These are phyloP conservation scores for Leucosporidium yakuticum DNA, from an alignment of 768 basidiomycete genomes.

Conservation along the genomic window DNA sequence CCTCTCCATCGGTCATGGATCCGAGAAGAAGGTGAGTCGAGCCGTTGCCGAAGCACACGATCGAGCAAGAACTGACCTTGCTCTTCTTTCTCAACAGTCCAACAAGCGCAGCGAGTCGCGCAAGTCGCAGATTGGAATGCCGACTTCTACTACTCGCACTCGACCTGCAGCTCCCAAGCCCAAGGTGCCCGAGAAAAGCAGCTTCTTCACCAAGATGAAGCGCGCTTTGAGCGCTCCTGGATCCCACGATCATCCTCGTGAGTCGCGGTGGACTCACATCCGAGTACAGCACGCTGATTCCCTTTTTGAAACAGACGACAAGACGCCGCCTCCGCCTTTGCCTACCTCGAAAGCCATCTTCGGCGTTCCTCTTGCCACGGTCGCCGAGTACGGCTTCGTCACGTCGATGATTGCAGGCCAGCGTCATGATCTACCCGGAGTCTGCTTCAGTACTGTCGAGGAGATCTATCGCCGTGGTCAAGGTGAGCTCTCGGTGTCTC, in stretches of 20 bases:
- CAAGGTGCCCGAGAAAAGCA: slow-evolving; percentile 2
- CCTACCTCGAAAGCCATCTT: slow-evolving; percentile 20
- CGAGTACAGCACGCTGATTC: not conserved
- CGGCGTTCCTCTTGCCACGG: slow-evolving; percentile 12
- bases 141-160: not conserved
- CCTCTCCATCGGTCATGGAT: slow-evolving; percentile 14
- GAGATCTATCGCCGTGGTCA: slow-evolving; percentile 50
- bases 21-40: slow-evolving; percentile 11
- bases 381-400: slow-evolving; percentile 30
- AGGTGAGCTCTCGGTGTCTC: slow-evolving; percentile 34
- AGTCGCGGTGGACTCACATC: too few species aligned
- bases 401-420: slow-evolving; percentile 31
- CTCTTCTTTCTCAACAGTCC: not conserved
- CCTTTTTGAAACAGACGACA: not conserved
- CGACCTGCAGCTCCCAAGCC: not conserved
- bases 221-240: slow-evolving; percentile 15
- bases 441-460: slow-evolving; percentile 43
- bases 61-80: not conserved
- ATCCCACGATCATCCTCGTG: not conserved
- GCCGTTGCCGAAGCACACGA: too few species aligned
- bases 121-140: slow-evolving; percentile 20
- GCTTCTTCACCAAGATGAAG: slow-evolving; percentile 22
- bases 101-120: slow-evolving; percentile 11
- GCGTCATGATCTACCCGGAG: slow-evolving; percentile 35
- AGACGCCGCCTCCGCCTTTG: not conserved